Evolutionary conservation across 2,329 filamentous ascomycete genomes (phyloP).

Genomic region (Colletotrichum falcatum): DNA sequence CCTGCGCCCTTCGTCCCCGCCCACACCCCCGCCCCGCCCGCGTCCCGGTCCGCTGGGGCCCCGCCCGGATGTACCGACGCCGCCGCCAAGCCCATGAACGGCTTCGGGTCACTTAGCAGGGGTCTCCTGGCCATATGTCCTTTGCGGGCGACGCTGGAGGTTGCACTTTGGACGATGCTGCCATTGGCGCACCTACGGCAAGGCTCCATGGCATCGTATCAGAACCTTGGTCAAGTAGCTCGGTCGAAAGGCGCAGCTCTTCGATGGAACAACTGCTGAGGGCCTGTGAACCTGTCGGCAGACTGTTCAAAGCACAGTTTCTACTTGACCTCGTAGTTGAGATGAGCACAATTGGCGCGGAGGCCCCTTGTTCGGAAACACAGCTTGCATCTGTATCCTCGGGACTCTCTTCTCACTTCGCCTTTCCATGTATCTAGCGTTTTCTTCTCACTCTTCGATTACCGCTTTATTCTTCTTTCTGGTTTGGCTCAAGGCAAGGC

Average conservation of each 20-base stretch:
- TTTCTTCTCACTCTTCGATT: too few species aligned
- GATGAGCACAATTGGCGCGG: background rate
- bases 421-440: background rate
- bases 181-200: background rate
- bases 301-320: background rate
- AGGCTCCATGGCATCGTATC: too few species aligned
- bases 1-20: constrained; percentile 11
- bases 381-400: background rate
- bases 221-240: background rate
- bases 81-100: constrained; percentile 3
- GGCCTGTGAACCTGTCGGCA: background rate
- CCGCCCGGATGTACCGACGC: constrained; percentile 13
- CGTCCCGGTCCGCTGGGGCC: constrained; percentile 3
- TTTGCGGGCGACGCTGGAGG: background rate
- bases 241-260: background rate
- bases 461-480: background rate
- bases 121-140: too few species aligned
- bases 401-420: background rate
- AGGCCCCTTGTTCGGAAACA: background rate
- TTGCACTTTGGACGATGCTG: background rate
- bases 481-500: background rate
- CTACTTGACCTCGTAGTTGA: background rate
- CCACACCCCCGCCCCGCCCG: constrained; percentile 11
- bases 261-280: background rate
- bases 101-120: background rate